Base-by-base conservation (phyloP, 495 filamentous ascomycete genomes). In the Beverwykella pulmonaria region DNA sequence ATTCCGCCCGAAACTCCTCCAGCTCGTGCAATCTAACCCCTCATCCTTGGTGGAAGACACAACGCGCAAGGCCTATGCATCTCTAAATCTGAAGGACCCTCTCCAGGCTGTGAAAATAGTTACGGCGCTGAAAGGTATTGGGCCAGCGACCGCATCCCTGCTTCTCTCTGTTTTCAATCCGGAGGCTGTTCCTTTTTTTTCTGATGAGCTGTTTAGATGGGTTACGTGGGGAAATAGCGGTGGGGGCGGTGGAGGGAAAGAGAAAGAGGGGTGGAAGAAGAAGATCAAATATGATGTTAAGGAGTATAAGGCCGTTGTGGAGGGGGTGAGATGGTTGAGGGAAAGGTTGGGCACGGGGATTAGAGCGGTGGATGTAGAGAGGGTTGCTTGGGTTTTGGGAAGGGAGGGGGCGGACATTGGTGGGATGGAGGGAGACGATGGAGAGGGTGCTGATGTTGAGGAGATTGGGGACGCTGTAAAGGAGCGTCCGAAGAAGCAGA, bases 191-290 rank as follows among this genome's bases (percentile, higher is more conserved):
- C 84, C 90, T 0, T 93, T 92, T 75, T 92, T 90, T 76, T 88
- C 87, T 27, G 90, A 93, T 67, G 89, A 92, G 77, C 78, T 85
- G 22, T 92, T 84, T 73, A 80, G 86, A 61, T 92, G 88, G 88
- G 15, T 83, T 80, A 73, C 71, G 70, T 68, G 75, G 74, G 47
- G 84, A 10, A 30, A 59, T 8, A 39, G 39, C 20, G 67, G 69
- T 12, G 32, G n/a, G n/a, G n/a, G n/a, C n/a, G n/a, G n/a, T n/a
- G n/a, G n/a, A n/a, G n/a, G n/a, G n/a, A n/a, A n/a, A n/a, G n/a
- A n/a, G n/a, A n/a, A n/a, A n/a, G n/a, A n/a, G 9, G 80, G 76
- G 49, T 81, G 79, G 71, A 78, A 82, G 50, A 67, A 79, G 65
- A 76, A 78, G 67, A 79, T 89, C 69, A 88, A 87, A 73, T 92